phyloP scores from a whole-genome alignment of 192 early-diverging fungal genomes.

The Rhizoclosmatium sp. region DNA sequence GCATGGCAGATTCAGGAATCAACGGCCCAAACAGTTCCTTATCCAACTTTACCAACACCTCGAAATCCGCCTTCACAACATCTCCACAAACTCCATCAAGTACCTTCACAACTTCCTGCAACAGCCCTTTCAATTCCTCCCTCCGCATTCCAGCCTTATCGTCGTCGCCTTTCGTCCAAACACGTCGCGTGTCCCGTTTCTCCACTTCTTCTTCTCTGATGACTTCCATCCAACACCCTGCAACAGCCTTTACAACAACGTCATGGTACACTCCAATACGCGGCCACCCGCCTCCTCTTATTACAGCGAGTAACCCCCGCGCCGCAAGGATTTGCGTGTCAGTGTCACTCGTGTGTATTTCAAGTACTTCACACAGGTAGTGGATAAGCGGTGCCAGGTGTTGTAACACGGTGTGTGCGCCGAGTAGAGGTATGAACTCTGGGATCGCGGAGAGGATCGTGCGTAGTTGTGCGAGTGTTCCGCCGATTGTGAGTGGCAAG shows the following conservation, averaged over 20 bases:
- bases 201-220: conserved; percentile 2
- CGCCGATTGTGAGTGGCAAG: conserved; percentile 46
- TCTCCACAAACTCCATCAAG: neutral
- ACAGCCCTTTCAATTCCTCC: neutral
- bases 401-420: neutral
- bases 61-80: neutral
- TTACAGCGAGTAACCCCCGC: neutral
- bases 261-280: conserved; percentile 37
- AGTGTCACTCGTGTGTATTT: conserved; percentile 40
- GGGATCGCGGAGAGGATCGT: conserved; percentile 20
- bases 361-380: conserved; percentile 37
- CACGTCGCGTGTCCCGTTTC: neutral
- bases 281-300: conserved; percentile 39
- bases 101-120: neutral
- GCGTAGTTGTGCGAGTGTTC: conserved; percentile 38
- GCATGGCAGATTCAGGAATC: neutral
- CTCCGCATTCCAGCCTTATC: neutral
- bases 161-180: too few species aligned
- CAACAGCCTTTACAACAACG: conserved; percentile 30
- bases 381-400: conserved; percentile 30
- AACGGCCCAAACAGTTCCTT: neutral
- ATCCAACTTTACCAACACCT: neutral
- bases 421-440: neutral
- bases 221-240: conserved; percentile 38
- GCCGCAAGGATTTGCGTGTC: conserved; percentile 34